Conservation (phyloP, 257 asterid species). For the Solanum virginianum region DNA sequence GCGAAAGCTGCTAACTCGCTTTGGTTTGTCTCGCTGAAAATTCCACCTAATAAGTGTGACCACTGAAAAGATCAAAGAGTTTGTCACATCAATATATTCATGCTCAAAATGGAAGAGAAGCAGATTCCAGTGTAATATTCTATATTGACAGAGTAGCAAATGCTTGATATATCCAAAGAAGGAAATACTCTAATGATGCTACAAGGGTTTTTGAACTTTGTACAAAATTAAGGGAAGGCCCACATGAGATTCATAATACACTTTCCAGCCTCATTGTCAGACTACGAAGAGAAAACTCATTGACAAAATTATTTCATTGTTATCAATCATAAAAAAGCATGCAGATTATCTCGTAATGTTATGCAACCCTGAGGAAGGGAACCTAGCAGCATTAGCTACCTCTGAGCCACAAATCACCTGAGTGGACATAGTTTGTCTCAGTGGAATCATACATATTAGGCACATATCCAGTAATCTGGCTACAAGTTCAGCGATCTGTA, state of each 20-base stretch:
- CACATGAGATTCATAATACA: background rate
- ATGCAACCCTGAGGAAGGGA: background rate
- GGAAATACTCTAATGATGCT: background rate
- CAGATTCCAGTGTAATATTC: background rate
- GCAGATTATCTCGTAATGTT: background rate
- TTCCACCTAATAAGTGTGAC: slow-evolving; percentile 45
- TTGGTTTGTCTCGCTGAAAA: slow-evolving; percentile 78
- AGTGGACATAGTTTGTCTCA: background rate
- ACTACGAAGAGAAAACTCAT: background rate
- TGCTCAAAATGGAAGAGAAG: background rate
- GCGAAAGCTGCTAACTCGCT: slow-evolving; percentile 86
- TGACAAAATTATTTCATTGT: background rate
- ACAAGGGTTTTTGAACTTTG: background rate
- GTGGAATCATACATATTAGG: background rate
- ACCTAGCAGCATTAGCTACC: background rate
- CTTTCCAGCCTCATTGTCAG: background rate
- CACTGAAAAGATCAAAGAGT: slow-evolving; percentile 22
- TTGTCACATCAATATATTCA: background rate
- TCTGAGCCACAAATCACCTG: background rate
- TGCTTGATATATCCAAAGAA: background rate
- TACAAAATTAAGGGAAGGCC: background rate
- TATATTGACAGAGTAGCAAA: background rate
- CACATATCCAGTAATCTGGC: background rate
- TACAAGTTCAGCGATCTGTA: background rate
- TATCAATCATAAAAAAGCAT: background rate